Evolutionary conservation across 2,329 filamentous ascomycete species (phyloP), one percentile per base, ranked within the genome.

Genomic region (Apiospora rasikravindrae): DNA sequence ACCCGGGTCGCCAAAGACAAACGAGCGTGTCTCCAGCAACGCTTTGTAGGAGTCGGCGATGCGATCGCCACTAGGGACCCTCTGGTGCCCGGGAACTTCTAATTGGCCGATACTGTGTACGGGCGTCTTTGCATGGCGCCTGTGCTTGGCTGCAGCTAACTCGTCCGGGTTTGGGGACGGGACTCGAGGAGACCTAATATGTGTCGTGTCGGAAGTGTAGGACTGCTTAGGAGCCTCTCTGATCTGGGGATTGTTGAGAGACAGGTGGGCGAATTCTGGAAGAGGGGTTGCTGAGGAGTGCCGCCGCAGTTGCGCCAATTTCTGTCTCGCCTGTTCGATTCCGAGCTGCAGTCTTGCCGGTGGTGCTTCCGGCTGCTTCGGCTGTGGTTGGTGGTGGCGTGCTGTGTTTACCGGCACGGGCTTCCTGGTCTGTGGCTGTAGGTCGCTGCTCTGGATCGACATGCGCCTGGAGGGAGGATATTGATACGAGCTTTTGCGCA

Each of bases 21-120:
- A 82, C 47, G 79, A 80, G 57, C 81, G 81, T 0, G 82, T 81
- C 26, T 85, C 83, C 4, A 88, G 79, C 1, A 88, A 75, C 1
- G 84, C 84, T 24, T 82, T 82, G 73, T 89, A 89, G 70, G 88
- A 86, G 61, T 87, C 85, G 29, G 87, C 87, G 45, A 88, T 85
- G 51, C 82, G 78, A 70, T 88, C 86, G 45, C 85, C 83, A 74
- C 83, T 86, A 0, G 82, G 81, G 0, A 80, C 82, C 33, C 33
- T 42, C 22, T 57, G 3, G 74, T 73, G 73, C 10, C 78, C 75
- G 67, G 33, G 33, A 37, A 37, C 33, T 37, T 88, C 87, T 2
- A 87, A 80, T 75, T 88, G 86, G 19, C 86, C 86, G 71, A 88
- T 86, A 13, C 81, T 80, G 57, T 82, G 82, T 29, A 88, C 85